phyloP scores from a whole-genome alignment of 2,329 filamentous ascomycete species.

The Botrytis deweyae region DNA sequence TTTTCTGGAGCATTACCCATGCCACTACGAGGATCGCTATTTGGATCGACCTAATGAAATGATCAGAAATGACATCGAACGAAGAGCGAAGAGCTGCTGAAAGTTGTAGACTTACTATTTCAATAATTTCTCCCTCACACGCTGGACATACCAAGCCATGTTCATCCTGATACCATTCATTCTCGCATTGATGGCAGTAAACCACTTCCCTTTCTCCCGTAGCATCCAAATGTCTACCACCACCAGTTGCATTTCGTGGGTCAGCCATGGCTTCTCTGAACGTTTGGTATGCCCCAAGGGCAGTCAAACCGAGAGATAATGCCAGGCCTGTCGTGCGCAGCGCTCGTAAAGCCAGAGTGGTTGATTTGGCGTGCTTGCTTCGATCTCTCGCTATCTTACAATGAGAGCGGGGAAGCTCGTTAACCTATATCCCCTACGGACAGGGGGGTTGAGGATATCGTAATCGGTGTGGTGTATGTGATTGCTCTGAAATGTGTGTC shows the following conservation, averaged over 20 bases:
- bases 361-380: slow-evolving; percentile 10
- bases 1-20: slow-evolving; percentile 30
- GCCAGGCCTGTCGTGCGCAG: slow-evolving; percentile 54
- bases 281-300: slow-evolving; percentile 54
- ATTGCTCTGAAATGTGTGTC: slow-evolving; percentile 15
- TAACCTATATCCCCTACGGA: neutral
- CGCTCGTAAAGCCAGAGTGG: slow-evolving; percentile 57
- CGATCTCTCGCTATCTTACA: neutral
- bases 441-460: slow-evolving; percentile 1
- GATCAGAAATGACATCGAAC: slow-evolving; percentile 33
- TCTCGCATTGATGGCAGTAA: slow-evolving; percentile 77
- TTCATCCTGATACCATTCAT: slow-evolving; percentile 78
- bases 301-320: slow-evolving; percentile 58
- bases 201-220: slow-evolving; percentile 65
- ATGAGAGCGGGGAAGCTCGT: slow-evolving; percentile 8
- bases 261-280: slow-evolving; percentile 45
- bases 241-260: slow-evolving; percentile 27
- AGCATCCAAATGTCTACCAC: slow-evolving; percentile 49
- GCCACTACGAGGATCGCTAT: slow-evolving; percentile 61
- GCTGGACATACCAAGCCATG: slow-evolving; percentile 69
- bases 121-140: slow-evolving; percentile 77
- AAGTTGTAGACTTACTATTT: slow-evolving; percentile 66
- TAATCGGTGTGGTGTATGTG: slow-evolving; percentile 13
- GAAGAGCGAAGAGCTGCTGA: neutral
- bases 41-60: slow-evolving; percentile 48